Conservation (phyloP, 2,329 filamentous ascomycete genomes). For the Chaetomium sp. region DNA sequence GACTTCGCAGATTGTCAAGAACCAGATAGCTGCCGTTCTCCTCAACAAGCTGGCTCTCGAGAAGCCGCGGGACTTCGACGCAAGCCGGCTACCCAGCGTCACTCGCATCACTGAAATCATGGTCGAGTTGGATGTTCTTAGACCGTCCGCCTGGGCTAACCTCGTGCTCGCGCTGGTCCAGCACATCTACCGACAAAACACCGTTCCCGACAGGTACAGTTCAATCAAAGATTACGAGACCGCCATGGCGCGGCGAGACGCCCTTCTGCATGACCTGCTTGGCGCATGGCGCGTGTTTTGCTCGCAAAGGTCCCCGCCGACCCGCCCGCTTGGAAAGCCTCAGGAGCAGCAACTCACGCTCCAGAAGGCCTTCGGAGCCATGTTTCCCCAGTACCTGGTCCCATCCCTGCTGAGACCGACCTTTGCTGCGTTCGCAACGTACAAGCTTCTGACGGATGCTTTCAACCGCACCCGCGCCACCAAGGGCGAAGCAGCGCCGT, state of each 20-base stretch:
- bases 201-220: conserved; percentile 34
- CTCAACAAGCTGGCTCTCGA: conserved; percentile 40
- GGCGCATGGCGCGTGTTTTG: conserved; percentile 47
- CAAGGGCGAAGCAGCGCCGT: conserved; percentile 33
- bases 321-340: not conserved
- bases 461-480: conserved; percentile 29
- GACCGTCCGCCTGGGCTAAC: conserved; percentile 40
- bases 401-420: conserved; percentile 36
- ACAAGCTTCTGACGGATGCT: conserved; percentile 43
- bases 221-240: conserved; percentile 37
- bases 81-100: conserved; percentile 42
- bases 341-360: conserved; percentile 33
- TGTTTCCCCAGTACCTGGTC: conserved; percentile 42
- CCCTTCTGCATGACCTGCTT: conserved; percentile 45
- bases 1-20: conserved; percentile 40
- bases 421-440: conserved; percentile 45
- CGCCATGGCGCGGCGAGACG: conserved; percentile 38
- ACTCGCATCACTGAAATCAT: conserved; percentile 44
- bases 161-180: conserved; percentile 42
- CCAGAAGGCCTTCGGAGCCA: conserved; percentile 37
- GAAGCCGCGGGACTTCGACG: conserved; percentile 40
- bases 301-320: conserved; percentile 33
- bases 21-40: conserved; percentile 36
- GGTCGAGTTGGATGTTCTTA: conserved; percentile 41
- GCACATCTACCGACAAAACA: conserved; percentile 38